Evolutionary conservation across 2,329 filamentous ascomycete genomes (phyloP).

Genomic region (Xylariaceae sp.): DNA sequence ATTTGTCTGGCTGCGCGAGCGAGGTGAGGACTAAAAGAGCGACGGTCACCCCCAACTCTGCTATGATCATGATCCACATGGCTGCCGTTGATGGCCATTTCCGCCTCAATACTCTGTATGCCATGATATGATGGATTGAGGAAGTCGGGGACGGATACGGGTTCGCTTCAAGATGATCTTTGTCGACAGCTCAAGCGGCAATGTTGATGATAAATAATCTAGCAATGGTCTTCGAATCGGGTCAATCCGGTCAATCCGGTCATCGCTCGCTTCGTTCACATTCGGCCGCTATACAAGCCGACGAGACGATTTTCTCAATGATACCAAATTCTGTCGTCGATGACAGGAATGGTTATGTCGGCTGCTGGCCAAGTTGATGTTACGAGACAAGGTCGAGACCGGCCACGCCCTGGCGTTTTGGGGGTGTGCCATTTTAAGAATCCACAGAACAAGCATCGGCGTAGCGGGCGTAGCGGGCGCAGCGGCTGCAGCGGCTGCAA

Average conservation of each 20-base stretch:
- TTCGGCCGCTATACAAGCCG: conserved; percentile 15
- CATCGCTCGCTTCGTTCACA: conserved; percentile 21
- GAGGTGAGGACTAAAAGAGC: conserved; percentile 64
- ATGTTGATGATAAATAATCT: neutral
- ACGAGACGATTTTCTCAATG: conserved; percentile 13
- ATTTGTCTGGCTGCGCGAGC: conserved; percentile 67
- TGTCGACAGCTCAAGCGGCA: conserved; percentile 1
- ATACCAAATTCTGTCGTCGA: conserved; percentile 2
- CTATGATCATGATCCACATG: conserved; percentile 57
- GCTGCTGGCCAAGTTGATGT: neutral
- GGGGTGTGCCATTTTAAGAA: conserved; percentile 21
- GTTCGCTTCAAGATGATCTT: neutral
- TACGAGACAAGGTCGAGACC: conserved; percentile 14
- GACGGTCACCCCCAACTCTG: conserved; percentile 62
- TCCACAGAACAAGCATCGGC: conserved; percentile 15
- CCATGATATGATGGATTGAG: conserved; percentile 28
- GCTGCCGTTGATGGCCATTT: conserved; percentile 52
- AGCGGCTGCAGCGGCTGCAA: conserved; percentile 24
- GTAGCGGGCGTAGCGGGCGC: neutral
- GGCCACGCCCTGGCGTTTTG: conserved; percentile 7
- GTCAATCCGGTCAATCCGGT: no score
- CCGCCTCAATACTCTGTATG: conserved; percentile 53
- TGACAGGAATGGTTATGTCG: neutral
- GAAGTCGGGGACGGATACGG: neutral
- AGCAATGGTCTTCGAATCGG: no score